Base-by-base conservation (phyloP, 2,329 filamentous ascomycete species). In the Exophiala aquamarina region DNA sequence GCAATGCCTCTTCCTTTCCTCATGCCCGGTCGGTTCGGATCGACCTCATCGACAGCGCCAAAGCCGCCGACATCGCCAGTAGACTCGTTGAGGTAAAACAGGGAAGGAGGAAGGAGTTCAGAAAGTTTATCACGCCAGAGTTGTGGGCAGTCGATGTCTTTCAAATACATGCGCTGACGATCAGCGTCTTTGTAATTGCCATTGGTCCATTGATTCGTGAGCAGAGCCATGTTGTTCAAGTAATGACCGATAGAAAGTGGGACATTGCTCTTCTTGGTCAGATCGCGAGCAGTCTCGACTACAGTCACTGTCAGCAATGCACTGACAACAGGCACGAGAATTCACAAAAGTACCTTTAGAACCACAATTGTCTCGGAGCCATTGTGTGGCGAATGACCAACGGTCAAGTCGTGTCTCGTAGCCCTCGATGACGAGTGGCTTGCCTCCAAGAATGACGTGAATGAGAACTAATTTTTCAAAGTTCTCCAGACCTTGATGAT, bases 61-160 rank as follows among this genome's bases (percentile, higher is more conserved):
- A 77, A 75, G 4, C 79, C 81, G 28, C 75, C 74, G 51, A 70
- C 64, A 32, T 77, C 71, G 13, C 79, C 78, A 1, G 88, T 82
- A 54, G 84, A 87, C 37, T 92, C 86, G 59, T 96, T 96, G 44
- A 95, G 76, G 63, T 97, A 98, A 63, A 90, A 95, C 0, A 97
- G 72, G n/a, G 77, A 82, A 0, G 84, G 80, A 1, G 92, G 91
- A 4, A 97, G 85, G 21, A 89, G 73, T 40, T 86, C 84, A 56
- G 83, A 82, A 14, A 98, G 71, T 48, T 87, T 84, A 20, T 92
- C 79, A 41, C 85, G 83, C 93, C 93, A 98, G 48, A 92, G 83
- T 1, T 78, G 72, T 1, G 93, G 93, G 58, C 91, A 96, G 65
- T 98, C 93, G 49, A 98, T 96, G 63, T 98, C 93, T 63, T 98